phyloP scores from a whole-genome alignment of 1,284 basidiomycete species.

The Melampsora occidentalis region DNA sequence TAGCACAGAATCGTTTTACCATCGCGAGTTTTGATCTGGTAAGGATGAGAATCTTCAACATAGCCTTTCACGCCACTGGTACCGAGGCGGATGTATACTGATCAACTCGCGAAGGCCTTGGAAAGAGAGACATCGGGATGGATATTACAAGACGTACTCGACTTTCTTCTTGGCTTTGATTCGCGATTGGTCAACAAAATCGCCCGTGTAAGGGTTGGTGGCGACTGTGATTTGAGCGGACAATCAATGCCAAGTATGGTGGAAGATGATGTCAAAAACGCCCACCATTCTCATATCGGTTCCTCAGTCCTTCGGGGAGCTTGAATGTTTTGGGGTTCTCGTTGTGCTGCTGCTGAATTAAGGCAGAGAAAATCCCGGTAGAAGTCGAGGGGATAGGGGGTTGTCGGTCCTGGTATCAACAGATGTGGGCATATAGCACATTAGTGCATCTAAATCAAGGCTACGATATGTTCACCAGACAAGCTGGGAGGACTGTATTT shows the following conservation, averaged over 20 bases:
- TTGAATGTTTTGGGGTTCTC: slow-evolving; percentile 15
- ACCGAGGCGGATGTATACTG: neutral
- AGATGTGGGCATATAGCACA: neutral
- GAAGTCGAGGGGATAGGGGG: slow-evolving; percentile 2
- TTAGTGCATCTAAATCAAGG: neutral
- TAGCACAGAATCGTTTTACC: slow-evolving; percentile 41
- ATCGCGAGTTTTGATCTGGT: slow-evolving; percentile 34
- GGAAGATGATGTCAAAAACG: neutral
- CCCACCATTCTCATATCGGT: slow-evolving; percentile 11
- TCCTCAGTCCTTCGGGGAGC: slow-evolving; percentile 11
- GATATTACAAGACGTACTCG: neutral
- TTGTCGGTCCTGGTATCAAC: slow-evolving; percentile 4
- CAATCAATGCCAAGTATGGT: neutral
- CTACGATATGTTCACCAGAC: neutral
- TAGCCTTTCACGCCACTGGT: slow-evolving; percentile 33
- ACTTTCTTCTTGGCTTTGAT: slow-evolving; percentile 18
- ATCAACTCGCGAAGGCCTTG: neutral
- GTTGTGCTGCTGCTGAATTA: slow-evolving; percentile 10
- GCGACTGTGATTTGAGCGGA: neutral
- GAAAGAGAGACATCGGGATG: neutral
- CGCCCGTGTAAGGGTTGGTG: slow-evolving; percentile 21
- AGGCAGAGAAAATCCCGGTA: slow-evolving; percentile 5
- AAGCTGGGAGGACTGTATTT: too few species aligned
- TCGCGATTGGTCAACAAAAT: slow-evolving; percentile 18
- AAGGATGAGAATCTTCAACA: slow-evolving; percentile 38